Evolutionary conservation across 2,329 filamentous ascomycete genomes (phyloP), one percentile per base, ranked within the genome.

Genomic region (Ophiosphaerella narmari): DNA sequence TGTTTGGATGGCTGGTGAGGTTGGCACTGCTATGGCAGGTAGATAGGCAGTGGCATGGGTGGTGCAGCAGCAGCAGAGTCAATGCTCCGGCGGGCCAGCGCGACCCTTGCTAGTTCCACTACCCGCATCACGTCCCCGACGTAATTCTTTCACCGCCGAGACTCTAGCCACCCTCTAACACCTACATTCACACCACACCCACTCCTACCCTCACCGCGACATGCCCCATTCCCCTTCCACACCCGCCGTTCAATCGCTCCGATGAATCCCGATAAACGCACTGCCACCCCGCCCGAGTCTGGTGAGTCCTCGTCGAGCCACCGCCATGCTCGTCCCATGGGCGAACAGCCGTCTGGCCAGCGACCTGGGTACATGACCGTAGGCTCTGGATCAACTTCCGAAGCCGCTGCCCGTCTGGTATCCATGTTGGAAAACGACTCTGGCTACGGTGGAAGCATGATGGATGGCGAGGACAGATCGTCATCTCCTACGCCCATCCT

Each of bases 371-470:
- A 92, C 75, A 90, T 96, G 87, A 95, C 90, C 5, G 90, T 97
- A 43, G 93, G 93, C 50, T 86, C 82, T 59, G 92, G 92, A 45
- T 86, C 87, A 46, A 86, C 88, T 18, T 92, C 92, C 16, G 86
- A 91, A 67, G 90, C 90, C 70, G 92, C 91, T 33, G 84, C 88
- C 26, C 86, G 86, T 47, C 80, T 97, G 34, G 90, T 94, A 74
- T 85, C 87, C 14, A 83, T 95, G 63, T 79, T 97, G 47, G 90
- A 96, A 54, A 79, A 85, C 50, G 94, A 99, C 71, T 97, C 93
- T 14, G 94, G 93, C 6, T 97, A 97, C 68, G 92, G 91, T 47
- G 89, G 88, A 38, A 96, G 90, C 70, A 80, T 88, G 42, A 78
- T 83, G 26, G 75, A 78, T 45, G 86, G 85, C 52, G 88, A 88